These are phyloP conservation scores for Entelexis sorbosivorans DNA, from an alignment of 1,139 yeast species.

Conservation along the genomic window DNA sequence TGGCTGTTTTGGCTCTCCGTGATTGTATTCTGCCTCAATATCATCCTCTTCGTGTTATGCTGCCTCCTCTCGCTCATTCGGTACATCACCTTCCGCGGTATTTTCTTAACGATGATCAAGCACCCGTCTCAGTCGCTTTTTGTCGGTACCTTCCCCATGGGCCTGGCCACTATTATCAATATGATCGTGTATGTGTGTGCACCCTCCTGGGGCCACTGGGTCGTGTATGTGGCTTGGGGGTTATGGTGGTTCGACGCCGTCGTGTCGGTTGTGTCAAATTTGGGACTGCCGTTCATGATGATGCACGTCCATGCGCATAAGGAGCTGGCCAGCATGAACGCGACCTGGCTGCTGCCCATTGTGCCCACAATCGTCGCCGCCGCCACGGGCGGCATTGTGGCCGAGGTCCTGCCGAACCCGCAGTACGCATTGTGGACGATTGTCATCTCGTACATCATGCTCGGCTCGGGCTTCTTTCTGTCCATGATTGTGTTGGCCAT, in stretches of 20 bases:
- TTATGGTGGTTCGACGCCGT: constrained; percentile 5
- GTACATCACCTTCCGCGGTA: background rate
- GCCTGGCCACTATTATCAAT: constrained; percentile 1
- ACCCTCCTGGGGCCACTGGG: constrained; percentile 1
- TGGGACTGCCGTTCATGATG: constrained; percentile 1
- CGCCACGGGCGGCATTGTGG: constrained; percentile 6
- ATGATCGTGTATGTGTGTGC: background rate
- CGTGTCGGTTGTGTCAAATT: background rate
- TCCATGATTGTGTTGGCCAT: background rate
- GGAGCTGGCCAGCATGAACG: constrained; percentile 3
- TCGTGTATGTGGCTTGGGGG: background rate
- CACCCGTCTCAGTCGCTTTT: constrained; percentile 6
- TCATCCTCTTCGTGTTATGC: background rate
- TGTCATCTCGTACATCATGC: background rate
- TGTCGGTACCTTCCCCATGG: constrained; percentile 6
- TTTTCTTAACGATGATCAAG: background rate
- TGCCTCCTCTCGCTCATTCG: background rate
- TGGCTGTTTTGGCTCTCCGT: constrained; percentile 2
- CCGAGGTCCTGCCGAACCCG: constrained; percentile 1
- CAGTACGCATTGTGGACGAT: background rate
- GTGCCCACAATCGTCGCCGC: constrained; percentile 5
- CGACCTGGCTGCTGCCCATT: constrained; percentile 7
- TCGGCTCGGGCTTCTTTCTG: constrained; percentile 2
- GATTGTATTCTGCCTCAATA: constrained; percentile 1
- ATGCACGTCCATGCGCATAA: constrained; percentile 1